These are phyloP conservation scores for Backusella luteola DNA, from an alignment of 192 early-diverging fungal genomes.

Conservation along the genomic window DNA sequence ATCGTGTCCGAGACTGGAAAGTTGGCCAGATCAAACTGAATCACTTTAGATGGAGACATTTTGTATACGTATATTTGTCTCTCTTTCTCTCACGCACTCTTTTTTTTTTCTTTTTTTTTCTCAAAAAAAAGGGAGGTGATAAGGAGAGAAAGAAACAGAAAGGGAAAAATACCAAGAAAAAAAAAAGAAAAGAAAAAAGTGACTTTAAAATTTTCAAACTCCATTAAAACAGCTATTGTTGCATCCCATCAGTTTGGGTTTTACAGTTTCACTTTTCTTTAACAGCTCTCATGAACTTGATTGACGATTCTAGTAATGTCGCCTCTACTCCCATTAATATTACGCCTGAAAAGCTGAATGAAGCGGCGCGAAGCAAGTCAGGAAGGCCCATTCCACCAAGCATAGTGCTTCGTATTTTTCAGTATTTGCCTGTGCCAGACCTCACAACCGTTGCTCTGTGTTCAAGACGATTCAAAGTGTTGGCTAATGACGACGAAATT, in stretches of 20 bases:
- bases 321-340: neutral
- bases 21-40: slow-evolving; percentile 49
- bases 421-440: slow-evolving; percentile 44
- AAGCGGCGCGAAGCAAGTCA: slow-evolving; percentile 5
- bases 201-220: neutral
- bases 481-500: slow-evolving; percentile 75
- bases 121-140: neutral
- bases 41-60: neutral
- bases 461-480: slow-evolving; percentile 76
- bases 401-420: slow-evolving; percentile 43
- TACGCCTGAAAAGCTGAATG: neutral
- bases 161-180: neutral
- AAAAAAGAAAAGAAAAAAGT: slow-evolving; percentile 12
- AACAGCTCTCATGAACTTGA: slow-evolving; percentile 1
- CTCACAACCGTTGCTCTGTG: slow-evolving; percentile 52
- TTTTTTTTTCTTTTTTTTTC: neutral
- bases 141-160: neutral
- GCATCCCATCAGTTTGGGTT: neutral
- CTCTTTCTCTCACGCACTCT: neutral
- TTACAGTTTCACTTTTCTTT: slow-evolving; percentile 2
- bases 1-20: slow-evolving; percentile 55
- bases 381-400: slow-evolving; percentile 37
- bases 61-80: neutral
- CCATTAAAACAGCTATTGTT: neutral
- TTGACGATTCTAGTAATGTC: neutral